phyloP scores from a whole-genome alignment of 768 basidiomycete genomes.

The Agaricus blazei region DNA sequence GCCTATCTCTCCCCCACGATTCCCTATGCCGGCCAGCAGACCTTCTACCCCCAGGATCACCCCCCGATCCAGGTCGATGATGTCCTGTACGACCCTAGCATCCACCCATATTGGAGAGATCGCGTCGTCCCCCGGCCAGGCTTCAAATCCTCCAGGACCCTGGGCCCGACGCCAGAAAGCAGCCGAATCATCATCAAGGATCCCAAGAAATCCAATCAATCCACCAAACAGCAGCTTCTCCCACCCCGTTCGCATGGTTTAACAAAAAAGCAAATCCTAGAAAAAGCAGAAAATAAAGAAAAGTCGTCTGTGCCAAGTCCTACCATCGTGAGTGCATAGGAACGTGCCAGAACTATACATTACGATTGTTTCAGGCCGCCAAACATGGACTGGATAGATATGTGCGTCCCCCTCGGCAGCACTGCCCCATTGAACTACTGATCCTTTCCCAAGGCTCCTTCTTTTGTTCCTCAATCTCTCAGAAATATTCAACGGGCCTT shows the following conservation, averaged over 20 bases:
- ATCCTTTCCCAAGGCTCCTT: conserved; percentile 32
- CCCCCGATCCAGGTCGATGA: conserved; percentile 3
- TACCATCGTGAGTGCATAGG: not conserved
- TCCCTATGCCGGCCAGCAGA: not conserved
- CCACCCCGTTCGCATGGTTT: not conserved
- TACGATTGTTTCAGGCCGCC: not conserved
- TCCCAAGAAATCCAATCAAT: conserved; percentile 1
- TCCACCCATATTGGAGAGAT: conserved; percentile 7
- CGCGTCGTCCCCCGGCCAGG: conserved; percentile 6
- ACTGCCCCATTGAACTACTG: not conserved
- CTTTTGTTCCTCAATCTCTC: conserved; percentile 44
- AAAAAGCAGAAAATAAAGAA: not conserved
- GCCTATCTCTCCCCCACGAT: not conserved
- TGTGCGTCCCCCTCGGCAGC: conserved; percentile 20
- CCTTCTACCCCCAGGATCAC: not conserved
- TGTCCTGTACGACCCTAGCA: not conserved
- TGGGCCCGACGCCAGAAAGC: not conserved
- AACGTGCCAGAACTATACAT: not conserved
- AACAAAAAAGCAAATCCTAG: not conserved
- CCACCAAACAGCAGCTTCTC: not conserved
- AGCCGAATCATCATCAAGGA: conserved; percentile 4
- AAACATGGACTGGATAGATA: conserved; percentile 36
- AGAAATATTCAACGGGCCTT: conserved; percentile 43
- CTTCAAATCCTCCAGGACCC: conserved; percentile 1
- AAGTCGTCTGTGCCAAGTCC: not conserved